Evolutionary conservation across 2,329 filamentous ascomycete genomes (phyloP).

Genomic region (Colletotrichum ledebouriae): DNA sequence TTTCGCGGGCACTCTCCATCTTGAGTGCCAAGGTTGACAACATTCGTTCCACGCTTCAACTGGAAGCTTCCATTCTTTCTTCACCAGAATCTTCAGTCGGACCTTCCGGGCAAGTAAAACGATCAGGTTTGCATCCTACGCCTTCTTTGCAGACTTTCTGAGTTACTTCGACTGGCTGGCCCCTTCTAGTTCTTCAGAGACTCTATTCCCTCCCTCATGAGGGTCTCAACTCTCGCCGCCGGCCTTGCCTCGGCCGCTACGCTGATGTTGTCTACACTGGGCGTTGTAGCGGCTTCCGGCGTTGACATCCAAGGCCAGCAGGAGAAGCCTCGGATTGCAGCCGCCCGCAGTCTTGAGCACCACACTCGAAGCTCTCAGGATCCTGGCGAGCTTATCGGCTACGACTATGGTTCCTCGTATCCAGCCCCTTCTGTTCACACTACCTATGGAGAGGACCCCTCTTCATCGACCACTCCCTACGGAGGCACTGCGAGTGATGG

Average conservation of each 20-base stretch:
- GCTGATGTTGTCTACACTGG: constrained; percentile 46
- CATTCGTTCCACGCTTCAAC: constrained; percentile 12
- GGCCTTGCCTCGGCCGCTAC: constrained; percentile 52
- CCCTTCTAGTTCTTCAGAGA: background rate
- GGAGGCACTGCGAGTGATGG: constrained; percentile 3
- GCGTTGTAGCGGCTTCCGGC: constrained; percentile 12
- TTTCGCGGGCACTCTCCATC: background rate
- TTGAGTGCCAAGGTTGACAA: background rate
- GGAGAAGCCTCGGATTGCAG: background rate
- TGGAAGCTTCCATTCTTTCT: constrained; percentile 12
- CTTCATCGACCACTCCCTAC: constrained; percentile 11
- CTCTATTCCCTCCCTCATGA: constrained; percentile 50
- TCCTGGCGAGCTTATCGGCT: constrained; percentile 22
- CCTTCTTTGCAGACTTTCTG: too few relatives aligned
- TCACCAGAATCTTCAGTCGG: background rate
- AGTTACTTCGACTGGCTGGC: background rate
- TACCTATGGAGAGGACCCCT: constrained; percentile 24
- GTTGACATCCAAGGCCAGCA: background rate
- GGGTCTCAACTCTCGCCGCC: constrained; percentile 49
- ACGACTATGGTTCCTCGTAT: constrained; percentile 39
- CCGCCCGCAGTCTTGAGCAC: background rate
- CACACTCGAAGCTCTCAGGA: constrained; percentile 6
- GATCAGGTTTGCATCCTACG: background rate
- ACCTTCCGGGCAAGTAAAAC: background rate
- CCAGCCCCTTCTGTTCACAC: constrained; percentile 22